Percentiles rank a stretch among this genome's conserved stretches.
Conservation (phyloP, 352 stramenopile species). For the Phytopythium aichiense region DNA sequence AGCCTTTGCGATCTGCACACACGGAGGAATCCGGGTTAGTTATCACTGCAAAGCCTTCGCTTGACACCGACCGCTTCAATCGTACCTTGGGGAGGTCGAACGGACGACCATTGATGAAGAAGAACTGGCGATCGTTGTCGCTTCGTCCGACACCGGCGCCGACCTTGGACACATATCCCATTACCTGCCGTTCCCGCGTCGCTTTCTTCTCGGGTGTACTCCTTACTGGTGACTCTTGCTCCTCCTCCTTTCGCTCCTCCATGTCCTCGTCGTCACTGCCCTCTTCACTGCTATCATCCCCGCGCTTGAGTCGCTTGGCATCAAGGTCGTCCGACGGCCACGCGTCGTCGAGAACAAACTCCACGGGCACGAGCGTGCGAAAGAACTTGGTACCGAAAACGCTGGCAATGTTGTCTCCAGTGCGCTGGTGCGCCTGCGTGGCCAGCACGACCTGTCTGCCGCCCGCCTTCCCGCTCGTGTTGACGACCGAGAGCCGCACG, state of each 20-base stretch:
- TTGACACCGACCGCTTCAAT: not conserved
- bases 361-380: slow-evolving; percentile 58
- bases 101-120: slow-evolving; percentile 95
- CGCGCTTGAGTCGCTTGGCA: slow-evolving; percentile 14
- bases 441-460: slow-evolving; percentile 52
- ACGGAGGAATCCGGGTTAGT: slow-evolving; percentile 1
- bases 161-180: slow-evolving; percentile 70
- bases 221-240: slow-evolving; percentile 5
- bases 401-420: slow-evolving; percentile 84
- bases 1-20: slow-evolving; percentile 49
- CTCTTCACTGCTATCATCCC: slow-evolving; percentile 16
- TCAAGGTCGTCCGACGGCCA: slow-evolving; percentile 12
- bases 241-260: slow-evolving; percentile 12
- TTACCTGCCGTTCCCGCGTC: slow-evolving; percentile 24
- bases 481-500: slow-evolving; percentile 57
- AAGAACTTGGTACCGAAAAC: slow-evolving; percentile 94
- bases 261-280: slow-evolving; percentile 6
- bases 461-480: slow-evolving; percentile 44
- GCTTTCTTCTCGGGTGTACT: not conserved
- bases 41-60: not conserved
- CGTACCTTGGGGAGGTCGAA: slow-evolving; percentile 90
- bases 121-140: slow-evolving; percentile 93
- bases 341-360: slow-evolving; percentile 53
- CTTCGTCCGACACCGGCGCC: slow-evolving; percentile 63
- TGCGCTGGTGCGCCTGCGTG: slow-evolving; percentile 58